A percentile compares a stretch with the other conserved stretches of the same genome.
These are phyloP conservation scores for Cicer arietinum DNA, from an alignment of 306 rosid species.

Conservation along the genomic window DNA sequence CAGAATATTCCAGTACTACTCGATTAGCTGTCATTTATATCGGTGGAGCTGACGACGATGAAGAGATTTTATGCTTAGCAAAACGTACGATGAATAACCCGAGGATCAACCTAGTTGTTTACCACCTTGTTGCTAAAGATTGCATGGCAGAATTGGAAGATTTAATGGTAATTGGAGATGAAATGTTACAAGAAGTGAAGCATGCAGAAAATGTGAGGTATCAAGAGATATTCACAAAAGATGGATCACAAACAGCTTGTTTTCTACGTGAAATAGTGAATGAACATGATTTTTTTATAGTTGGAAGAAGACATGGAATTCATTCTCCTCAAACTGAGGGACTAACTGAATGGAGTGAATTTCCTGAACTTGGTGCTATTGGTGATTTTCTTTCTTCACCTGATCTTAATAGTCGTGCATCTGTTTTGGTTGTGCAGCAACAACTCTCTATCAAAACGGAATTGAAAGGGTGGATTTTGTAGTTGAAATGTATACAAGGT, in stretches of 20 bases:
- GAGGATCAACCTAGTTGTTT: conserved; percentile 36
- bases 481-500: not conserved
- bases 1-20: not conserved
- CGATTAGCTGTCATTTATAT: conserved; percentile 52
- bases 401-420: conserved; percentile 51
- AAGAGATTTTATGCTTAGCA: conserved; percentile 60
- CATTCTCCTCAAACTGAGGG: conserved; percentile 53
- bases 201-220: conserved; percentile 25
- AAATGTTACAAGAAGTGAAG: conserved; percentile 37
- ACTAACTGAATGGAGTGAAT: conserved; percentile 68
- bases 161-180: conserved; percentile 35
- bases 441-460: not conserved
- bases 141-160: conserved; percentile 6
- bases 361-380: conserved; percentile 63
- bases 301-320: conserved; percentile 57
- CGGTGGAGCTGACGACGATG: conserved; percentile 59
- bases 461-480: not conserved
- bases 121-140: conserved; percentile 41
- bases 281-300: conserved; percentile 58
- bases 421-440: conserved; percentile 64
- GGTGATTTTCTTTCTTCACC: conserved; percentile 76
- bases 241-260: conserved; percentile 43
- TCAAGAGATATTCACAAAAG: conserved; percentile 13
- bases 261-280: conserved; percentile 44
- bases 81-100: conserved; percentile 44